Evolutionary conservation across 192 early-diverging fungal species (phyloP).

Genomic region (Hyaloraphidium curvatum): DNA sequence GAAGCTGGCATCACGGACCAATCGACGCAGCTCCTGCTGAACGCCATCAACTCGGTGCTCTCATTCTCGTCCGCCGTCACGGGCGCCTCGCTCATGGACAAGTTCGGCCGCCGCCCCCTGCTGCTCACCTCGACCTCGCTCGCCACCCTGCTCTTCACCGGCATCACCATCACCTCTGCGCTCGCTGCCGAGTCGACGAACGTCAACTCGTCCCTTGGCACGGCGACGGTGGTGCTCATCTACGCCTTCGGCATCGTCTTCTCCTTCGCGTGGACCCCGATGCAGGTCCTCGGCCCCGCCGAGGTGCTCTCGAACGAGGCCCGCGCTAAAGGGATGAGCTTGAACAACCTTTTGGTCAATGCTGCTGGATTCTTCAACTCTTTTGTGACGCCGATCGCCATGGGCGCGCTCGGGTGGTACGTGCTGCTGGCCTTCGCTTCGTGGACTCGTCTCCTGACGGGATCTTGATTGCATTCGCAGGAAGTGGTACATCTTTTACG

Average conservation of each 20-base stretch:
- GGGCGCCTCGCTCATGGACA: slow-evolving; percentile 17
- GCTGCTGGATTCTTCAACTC: slow-evolving; percentile 11
- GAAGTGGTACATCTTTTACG: slow-evolving; percentile 4
- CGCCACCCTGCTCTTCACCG: slow-evolving; percentile 4
- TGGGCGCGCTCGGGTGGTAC: slow-evolving; percentile 10
- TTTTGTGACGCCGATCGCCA: slow-evolving; percentile 5
- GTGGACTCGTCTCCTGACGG: neutral
- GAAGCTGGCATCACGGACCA: slow-evolving; percentile 12
- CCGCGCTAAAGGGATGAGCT: slow-evolving; percentile 27
- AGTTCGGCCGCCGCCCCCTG: slow-evolving; percentile 16
- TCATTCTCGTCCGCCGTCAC: slow-evolving; percentile 16
- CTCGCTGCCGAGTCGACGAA: neutral
- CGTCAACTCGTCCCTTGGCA: neutral
- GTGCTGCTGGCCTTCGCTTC: slow-evolving; percentile 6
- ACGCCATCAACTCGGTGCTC: slow-evolving; percentile 10
- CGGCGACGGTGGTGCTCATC: slow-evolving; percentile 14
- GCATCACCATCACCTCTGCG: slow-evolving; percentile 8
- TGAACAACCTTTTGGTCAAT: slow-evolving; percentile 20
- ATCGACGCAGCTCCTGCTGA: slow-evolving; percentile 16
- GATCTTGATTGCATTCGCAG: neutral
- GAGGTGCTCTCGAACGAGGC: slow-evolving; percentile 18
- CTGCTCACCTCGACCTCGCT: slow-evolving; percentile 14
- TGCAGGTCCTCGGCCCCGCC: slow-evolving; percentile 25
- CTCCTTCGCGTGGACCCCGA: slow-evolving; percentile 24
- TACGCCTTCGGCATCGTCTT: slow-evolving; percentile 21